phyloP scores from a whole-genome alignment of 768 basidiomycete species.

The Mycena sanguinolenta region DNA sequence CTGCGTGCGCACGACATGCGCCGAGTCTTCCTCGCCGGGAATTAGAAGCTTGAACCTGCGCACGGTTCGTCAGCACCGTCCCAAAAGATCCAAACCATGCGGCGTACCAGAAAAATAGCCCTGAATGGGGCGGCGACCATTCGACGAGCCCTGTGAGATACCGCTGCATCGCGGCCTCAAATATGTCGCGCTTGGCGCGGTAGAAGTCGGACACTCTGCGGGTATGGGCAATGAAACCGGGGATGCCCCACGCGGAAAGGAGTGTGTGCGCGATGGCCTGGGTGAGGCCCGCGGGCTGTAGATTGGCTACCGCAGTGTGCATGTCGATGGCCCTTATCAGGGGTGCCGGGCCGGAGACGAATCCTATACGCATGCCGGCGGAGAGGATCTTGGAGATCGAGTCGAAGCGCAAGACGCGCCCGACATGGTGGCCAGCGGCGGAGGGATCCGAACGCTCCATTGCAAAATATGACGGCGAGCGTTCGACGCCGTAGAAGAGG shows the following conservation, averaged over 20 bases:
- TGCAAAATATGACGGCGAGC: constrained; percentile 84
- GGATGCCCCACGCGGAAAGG: constrained; percentile 80
- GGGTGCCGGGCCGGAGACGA: constrained; percentile 78
- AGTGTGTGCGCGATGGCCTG: constrained; percentile 73
- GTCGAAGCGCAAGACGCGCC: constrained; percentile 90
- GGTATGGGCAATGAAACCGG: constrained; percentile 80
- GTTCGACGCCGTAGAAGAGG: constrained; percentile 77
- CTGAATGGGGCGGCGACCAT: constrained; percentile 79
- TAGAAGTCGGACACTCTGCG: constrained; percentile 81
- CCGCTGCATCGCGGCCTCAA: constrained; percentile 80
- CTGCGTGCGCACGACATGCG: constrained; percentile 75
- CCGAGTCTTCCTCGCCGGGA: constrained; percentile 73
- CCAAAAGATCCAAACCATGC: too few relatives aligned
- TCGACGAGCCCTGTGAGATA: constrained; percentile 84
- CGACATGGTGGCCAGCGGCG: constrained; percentile 59
- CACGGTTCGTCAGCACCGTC: constrained; percentile 40
- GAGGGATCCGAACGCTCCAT: constrained; percentile 74
- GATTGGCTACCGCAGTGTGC: constrained; percentile 76
- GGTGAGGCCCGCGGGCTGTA: constrained; percentile 75
- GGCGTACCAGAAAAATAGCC: constrained; percentile 90
- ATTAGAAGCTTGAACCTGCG: constrained; percentile 79
- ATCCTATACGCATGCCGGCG: constrained; percentile 85
- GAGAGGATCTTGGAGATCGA: constrained; percentile 89
- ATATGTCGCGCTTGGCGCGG: constrained; percentile 78
- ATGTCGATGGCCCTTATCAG: constrained; percentile 71